Base-by-base conservation (phyloP, 805 yeast genomes). In the Priceomyces carsonii region DNA sequence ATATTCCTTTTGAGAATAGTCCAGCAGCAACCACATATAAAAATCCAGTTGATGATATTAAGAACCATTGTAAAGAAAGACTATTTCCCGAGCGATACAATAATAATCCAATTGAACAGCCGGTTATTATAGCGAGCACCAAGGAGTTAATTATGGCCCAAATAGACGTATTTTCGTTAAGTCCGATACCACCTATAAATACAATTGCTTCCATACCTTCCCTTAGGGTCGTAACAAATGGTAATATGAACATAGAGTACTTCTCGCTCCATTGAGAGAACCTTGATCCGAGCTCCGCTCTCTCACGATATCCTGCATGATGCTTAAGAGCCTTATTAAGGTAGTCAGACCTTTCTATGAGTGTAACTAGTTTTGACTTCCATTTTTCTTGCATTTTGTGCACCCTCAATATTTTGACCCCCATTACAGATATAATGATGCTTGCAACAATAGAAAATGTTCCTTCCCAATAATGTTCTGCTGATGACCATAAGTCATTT, bases 381-480 rank as follows among this genome's bases (percentile, higher is more conserved):
- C 75, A 70, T 43, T 69, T 69, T 27, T 57, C 56, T 47, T 68
- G 71, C 71, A 69, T 60, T 32, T 63, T 66, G 35, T 58, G 66
- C 20, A 71, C 66, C 26, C 75, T 54, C 27, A 71, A 53, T 19
- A 71, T 63, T 32, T 67, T 68, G 10, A 68, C 46, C 2, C 75
- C 76, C 75, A 71, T 69, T 8, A 66, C 56, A 4, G 74, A 65
- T 16, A 71, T 70, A 35, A 70, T 67, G 3, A 69, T 44, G 38
- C 72, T 64, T 26, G 75, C 73, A 6, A 69, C 20, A 3, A 71
- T 63, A 10, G 73, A 68, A 37, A 71, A 69, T 2, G 57, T 48
- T 1, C 71, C 73, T 45, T 70, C 75, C 75, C 76, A 71, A 41
- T 68, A 69, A 42, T 69, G 75, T 41, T 71, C 75, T 4, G 75